Evolutionary conservation across 2,329 filamentous ascomycete genomes (phyloP).

Genomic region (Epichloe scottii): DNA sequence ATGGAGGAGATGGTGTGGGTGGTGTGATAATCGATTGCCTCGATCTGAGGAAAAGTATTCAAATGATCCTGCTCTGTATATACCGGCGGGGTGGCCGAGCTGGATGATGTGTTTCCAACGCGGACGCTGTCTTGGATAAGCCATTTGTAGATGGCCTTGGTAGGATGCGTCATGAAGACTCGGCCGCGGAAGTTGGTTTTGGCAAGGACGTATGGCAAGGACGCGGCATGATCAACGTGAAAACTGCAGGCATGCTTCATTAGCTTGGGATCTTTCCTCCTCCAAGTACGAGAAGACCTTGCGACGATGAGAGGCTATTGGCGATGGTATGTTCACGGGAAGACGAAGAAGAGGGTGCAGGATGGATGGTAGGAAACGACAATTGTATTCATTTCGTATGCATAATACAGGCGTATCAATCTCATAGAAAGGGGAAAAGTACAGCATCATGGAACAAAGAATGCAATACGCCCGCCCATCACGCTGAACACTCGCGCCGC

Average conservation of each 20-base stretch:
- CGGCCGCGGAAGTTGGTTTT: conserved; percentile 96
- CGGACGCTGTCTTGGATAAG: conserved; percentile 94
- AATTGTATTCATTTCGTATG: conserved; percentile 26
- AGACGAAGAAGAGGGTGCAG: background rate
- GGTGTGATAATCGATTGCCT: conserved; percentile 96
- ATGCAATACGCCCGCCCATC: background rate
- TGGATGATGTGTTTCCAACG: conserved; percentile 60
- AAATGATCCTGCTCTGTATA: conserved; percentile 95
- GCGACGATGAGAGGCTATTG: background rate
- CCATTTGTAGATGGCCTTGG: conserved; percentile 99
- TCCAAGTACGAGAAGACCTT: background rate
- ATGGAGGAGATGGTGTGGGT: conserved; percentile 96
- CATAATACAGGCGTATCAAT: conserved; percentile 18
- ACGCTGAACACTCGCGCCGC: background rate
- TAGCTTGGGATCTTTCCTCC: background rate
- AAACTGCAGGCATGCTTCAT: conserved; percentile 44
- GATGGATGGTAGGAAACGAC: conserved; percentile 13
- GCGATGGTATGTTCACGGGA: background rate
- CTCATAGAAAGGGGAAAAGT: background rate
- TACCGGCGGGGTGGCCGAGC: conserved; percentile 57
- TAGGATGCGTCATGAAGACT: conserved; percentile 98
- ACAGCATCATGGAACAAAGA: background rate
- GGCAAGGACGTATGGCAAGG: conserved; percentile 90
- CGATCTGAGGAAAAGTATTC: conserved; percentile 84
- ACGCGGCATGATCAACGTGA: conserved; percentile 95